Conservation (phyloP, 2,329 filamentous ascomycete genomes). For the Penicillium crustosum region DNA sequence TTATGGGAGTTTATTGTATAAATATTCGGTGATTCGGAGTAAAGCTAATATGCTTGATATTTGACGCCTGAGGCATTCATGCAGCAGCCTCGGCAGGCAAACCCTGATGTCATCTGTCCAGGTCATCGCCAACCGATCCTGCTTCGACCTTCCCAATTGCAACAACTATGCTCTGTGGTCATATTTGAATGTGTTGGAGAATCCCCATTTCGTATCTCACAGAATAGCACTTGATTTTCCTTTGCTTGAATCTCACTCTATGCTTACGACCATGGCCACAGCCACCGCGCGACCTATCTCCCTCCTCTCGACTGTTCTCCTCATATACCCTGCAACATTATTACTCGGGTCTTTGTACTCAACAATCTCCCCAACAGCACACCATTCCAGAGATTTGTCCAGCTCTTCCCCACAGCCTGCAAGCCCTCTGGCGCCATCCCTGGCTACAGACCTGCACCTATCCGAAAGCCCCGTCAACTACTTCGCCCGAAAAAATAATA, state of each 20-base stretch:
- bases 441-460: conserved; percentile 32
- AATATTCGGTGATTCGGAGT: background rate
- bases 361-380: conserved; percentile 70
- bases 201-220: background rate
- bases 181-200: background rate
- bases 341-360: conserved; percentile 80
- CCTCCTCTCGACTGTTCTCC: conserved; percentile 63
- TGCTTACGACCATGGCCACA: conserved; percentile 19
- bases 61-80: conserved; percentile 6
- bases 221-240: background rate
- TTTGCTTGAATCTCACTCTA: background rate
- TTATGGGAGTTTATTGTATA: background rate
- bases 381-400: conserved; percentile 33
- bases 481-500: conserved; percentile 89
- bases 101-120: conserved; percentile 13
- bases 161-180: conserved; percentile 1
- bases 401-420: conserved; percentile 54
- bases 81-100: conserved; percentile 9
- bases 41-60: too few species aligned
- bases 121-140: conserved; percentile 4
- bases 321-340: conserved; percentile 74
- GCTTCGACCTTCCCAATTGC: conserved; percentile 9
- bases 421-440: conserved; percentile 41
- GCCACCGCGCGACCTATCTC: conserved; percentile 14
- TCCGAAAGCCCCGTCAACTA: conserved; percentile 55